Conservation (phyloP, 2,329 filamentous ascomycete species). For the Penicillium sp. region DNA sequence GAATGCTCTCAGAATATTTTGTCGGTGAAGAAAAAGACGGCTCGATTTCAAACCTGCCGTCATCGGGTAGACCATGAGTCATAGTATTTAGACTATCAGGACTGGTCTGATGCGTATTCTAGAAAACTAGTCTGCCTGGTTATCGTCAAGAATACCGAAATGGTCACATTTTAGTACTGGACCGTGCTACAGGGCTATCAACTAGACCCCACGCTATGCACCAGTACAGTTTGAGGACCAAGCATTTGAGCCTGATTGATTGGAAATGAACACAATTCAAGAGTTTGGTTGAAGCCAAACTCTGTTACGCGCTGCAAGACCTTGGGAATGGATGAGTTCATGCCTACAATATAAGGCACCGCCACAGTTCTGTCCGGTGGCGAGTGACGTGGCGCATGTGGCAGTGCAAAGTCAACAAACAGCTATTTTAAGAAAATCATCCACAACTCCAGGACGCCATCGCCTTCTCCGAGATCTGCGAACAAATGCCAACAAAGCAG, state of each 20-base stretch:
- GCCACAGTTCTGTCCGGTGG: constrained; percentile 8
- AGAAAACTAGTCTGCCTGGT: not conserved
- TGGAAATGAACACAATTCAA: constrained; percentile 2
- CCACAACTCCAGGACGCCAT: not conserved
- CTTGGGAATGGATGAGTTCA: not conserved
- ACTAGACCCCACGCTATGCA: not conserved
- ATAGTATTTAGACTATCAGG: not conserved
- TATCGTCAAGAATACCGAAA: not conserved
- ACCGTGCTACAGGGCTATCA: not conserved
- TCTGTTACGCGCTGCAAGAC: constrained; percentile 8
- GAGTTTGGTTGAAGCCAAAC: not conserved
- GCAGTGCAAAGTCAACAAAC: constrained; percentile 9
- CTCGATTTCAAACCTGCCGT: constrained; percentile 10
- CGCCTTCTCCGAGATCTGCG: constrained; percentile 1
- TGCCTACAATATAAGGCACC: constrained; percentile 6
- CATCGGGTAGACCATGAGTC: constrained; percentile 7
- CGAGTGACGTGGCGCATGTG: constrained; percentile 18
- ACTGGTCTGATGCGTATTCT: not conserved
- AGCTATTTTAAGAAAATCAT: constrained; percentile 11
- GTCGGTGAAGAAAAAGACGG: constrained; percentile 8
- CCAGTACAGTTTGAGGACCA: not conserved
- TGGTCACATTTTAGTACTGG: not conserved
- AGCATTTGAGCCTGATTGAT: constrained; percentile 1
- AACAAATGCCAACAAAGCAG: constrained; percentile 2
- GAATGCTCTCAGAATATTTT: not conserved